Percentiles rank a stretch among this genome's conserved stretches.
These are phyloP conservation scores for Mortierella sp. DNA, from an alignment of 371 early-diverging fungal genomes.

Conservation along the genomic window DNA sequence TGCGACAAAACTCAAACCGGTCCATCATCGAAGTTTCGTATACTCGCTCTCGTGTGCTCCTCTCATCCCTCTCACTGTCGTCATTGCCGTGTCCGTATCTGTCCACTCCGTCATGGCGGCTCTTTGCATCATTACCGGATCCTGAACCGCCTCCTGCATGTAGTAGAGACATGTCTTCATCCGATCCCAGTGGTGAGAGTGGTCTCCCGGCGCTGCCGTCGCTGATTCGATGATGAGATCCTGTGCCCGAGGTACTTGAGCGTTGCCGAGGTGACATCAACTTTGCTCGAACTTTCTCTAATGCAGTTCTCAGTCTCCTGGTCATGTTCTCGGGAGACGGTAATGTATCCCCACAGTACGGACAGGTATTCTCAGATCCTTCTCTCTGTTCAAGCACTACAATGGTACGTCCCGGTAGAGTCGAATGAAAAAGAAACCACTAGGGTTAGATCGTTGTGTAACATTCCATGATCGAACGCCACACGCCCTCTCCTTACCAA, in stretches of 20 bases:
- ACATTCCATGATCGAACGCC: neutral
- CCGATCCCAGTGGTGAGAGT: too few relatives aligned
- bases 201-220: too few relatives aligned
- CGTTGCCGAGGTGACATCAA: too few relatives aligned
- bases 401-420: too few relatives aligned
- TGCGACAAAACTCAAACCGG: constrained; percentile 60
- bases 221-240: too few relatives aligned
- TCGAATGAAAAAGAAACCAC: neutral
- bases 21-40: constrained; percentile 21
- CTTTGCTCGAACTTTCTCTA: constrained; percentile 12
- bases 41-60: neutral
- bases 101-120: neutral
- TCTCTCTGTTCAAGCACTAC: neutral
- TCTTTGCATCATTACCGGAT: neutral
- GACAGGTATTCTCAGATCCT: constrained; percentile 17
- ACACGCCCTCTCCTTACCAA: neutral
- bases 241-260: too few relatives aligned
- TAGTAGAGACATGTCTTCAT: too few relatives aligned
- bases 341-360: constrained; percentile 40
- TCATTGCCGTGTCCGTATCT: neutral
- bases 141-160: too few relatives aligned
- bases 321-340: constrained; percentile 30
- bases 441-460: neutral
- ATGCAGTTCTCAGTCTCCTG: constrained; percentile 13
- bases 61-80: neutral